A percentile compares a stretch with the other conserved stretches of the same genome.
Evolutionary conservation across 2,329 filamentous ascomycete species (phyloP).

Genomic region (Nigrospora osmanthi): DNA sequence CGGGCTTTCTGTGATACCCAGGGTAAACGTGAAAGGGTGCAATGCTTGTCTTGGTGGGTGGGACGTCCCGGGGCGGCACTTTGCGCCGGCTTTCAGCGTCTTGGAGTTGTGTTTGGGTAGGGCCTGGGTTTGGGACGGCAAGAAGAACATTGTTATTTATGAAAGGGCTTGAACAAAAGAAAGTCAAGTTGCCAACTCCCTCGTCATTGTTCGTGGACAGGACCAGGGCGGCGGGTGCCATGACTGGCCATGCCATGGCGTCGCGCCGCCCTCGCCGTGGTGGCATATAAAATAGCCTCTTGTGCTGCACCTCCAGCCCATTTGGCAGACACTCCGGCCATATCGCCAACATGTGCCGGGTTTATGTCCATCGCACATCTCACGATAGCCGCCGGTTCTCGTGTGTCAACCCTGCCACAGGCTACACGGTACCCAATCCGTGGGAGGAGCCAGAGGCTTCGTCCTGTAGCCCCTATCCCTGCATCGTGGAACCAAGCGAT

Average conservation of each 20-base stretch:
- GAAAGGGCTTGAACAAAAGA: not conserved
- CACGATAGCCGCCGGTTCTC: not conserved
- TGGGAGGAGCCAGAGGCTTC: not conserved
- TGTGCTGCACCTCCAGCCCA: not conserved
- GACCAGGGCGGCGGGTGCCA: not conserved
- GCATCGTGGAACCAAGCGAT: not conserved
- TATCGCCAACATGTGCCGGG: too few relatives aligned
- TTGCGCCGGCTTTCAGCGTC: not conserved
- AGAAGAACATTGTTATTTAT: not conserved
- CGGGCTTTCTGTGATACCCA: constrained; percentile 3
- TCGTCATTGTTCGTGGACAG: too few relatives aligned
- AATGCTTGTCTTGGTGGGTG: not conserved
- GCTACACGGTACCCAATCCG: not conserved
- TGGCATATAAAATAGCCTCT: not conserved
- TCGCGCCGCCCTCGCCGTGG: too few relatives aligned
- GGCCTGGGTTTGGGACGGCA: not conserved
- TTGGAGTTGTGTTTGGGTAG: not conserved
- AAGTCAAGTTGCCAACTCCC: too few relatives aligned
- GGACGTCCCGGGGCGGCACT: not conserved
- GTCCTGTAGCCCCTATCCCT: not conserved
- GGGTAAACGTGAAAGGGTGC: constrained; percentile 1
- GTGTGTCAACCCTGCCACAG: not conserved
- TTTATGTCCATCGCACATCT: too few relatives aligned
- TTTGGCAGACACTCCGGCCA: not conserved
- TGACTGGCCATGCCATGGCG: not conserved